These are phyloP conservation scores for Alternaria sp. DNA, from an alignment of 2,329 filamentous ascomycete genomes.

Conservation along the genomic window DNA sequence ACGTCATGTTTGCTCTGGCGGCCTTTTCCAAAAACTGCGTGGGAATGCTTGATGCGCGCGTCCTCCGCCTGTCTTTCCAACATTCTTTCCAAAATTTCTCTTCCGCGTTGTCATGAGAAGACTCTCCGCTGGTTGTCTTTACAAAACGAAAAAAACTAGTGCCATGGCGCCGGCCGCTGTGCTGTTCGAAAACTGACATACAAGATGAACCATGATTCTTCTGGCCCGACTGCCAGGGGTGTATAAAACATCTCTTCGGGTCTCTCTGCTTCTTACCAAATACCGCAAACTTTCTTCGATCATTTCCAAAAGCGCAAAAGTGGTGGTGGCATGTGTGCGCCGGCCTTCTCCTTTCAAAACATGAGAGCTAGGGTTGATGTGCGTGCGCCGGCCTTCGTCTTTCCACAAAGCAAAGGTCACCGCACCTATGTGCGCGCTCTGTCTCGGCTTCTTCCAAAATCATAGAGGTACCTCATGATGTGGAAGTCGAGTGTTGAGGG, in stretches of 20 bases:
- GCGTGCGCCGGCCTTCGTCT: too few relatives aligned
- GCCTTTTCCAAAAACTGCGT: background rate
- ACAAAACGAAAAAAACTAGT: too few relatives aligned
- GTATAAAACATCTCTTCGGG: background rate
- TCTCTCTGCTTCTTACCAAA: background rate
- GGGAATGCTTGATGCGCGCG: too few relatives aligned
- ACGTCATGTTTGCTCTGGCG: background rate
- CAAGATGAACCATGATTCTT: background rate
- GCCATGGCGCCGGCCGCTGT: background rate
- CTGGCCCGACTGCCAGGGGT: rapidly evolving
- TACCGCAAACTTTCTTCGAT: rapidly evolving
- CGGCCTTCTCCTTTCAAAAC: background rate
- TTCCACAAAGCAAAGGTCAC: background rate
- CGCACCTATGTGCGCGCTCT: background rate
- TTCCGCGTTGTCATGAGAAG: background rate
- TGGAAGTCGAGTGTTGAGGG: background rate
- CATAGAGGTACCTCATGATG: background rate
- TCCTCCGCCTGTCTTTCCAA: background rate
- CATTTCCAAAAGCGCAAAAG: too few relatives aligned
- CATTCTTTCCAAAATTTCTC: background rate
- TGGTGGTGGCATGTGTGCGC: background rate
- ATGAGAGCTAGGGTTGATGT: rapidly evolving
- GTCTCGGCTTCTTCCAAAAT: background rate
- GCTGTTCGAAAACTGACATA: background rate
- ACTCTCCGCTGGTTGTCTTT: background rate